Base-by-base conservation (phyloP, 768 basidiomycete genomes). In the Leccinum rimulosum region DNA sequence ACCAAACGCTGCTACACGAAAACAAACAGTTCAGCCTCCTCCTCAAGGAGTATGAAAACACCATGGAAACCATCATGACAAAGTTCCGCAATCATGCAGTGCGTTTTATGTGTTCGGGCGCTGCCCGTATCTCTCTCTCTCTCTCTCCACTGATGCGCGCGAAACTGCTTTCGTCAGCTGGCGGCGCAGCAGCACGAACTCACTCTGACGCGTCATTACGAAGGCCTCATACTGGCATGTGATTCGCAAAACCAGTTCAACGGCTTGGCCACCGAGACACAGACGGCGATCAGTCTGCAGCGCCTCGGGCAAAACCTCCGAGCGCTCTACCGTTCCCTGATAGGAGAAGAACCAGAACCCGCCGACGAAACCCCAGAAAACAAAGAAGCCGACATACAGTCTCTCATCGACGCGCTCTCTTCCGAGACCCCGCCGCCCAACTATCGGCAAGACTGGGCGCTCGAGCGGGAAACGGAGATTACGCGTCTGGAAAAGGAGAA, bases 41-140 rank as follows among this genome's bases (percentile, higher is more conserved):
- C 28, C 78, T 98, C 57, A 95, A 95, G 69, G 97, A 99, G 73
- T 96, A 98, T 70, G 95, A 98, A 72, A 79, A 80, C 55, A 97
- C 95, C 3, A 82, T 99, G 79, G 95, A 98, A 66, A 95, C 87
- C 30, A 91, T 98, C 70, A 98, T 99, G 97, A 77, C 86, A 54
- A 98, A 98, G 75, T 98, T 98, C 72, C 83, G 95, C 59, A 88
- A 87, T 59, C 89, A 98, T 69, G 87, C 93, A 12, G 95, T 96
- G 67, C 68, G 92, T 81, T 47, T 49, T 38, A 40, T n/a, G 38
- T 40, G 38, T 40, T 40, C 17, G 38, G 38, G 38, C 38, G 38
- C 6, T 9, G 5, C 8, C 17, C 10, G 17, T 17, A 3, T n/a
- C n/a, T n/a, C n/a, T n/a, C n/a, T 9, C 17, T 31, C 27, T 12